Base-by-base conservation (phyloP, 371 early-diverging fungal species). In the Cokeromyces recurvatus region DNA sequence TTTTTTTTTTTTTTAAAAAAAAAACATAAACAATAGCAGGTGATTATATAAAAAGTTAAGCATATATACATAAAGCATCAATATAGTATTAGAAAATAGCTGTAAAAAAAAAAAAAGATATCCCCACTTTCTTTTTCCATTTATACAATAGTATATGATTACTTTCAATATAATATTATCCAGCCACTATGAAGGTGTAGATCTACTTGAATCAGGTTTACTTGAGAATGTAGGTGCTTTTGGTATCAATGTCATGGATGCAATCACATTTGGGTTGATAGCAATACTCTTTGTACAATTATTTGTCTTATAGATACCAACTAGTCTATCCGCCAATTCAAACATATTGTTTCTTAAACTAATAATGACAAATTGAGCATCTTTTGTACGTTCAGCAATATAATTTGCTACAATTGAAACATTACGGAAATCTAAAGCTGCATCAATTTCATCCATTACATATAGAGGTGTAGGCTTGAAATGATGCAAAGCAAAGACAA, bases 371-470 rank as follows among this genome's bases (percentile, higher is more conserved):
- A 99, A 99, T 77, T 99, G 99, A 2, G 98, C 97, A 68, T 95
- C 85, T 62, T 86, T 86, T n/a, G 99, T 93, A 48, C 97, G 86
- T 54, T 98, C 94, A 53, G 94, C 94, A 74, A 99, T 95, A 66
- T 98, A 99, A 67, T 98, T 94, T 15, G 99, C 99, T 1, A 99
- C 92, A 64, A 99, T 95, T 23, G 97, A 94, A 8, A 99, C 99
- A 69, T 99, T 99, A 51, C 98, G 87, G 75, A 97, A 99, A 68
- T 99, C 99, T 34, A 99, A 76, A 2, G 99, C 99, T 0, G 99
- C 99, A 68, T 99, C 99, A 57, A 99, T 99, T 71, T 99, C 99
- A 74, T 99, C 99, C 99, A 99, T 99, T 16, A 99, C 94, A 71
- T 99, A 99, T 17, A 99, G 76, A 12, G 99, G 98, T 9, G 98